Evolutionary conservation across 176 grass and related monocot species (phyloP).

Genomic region (Tillandsia fasciculata): DNA sequence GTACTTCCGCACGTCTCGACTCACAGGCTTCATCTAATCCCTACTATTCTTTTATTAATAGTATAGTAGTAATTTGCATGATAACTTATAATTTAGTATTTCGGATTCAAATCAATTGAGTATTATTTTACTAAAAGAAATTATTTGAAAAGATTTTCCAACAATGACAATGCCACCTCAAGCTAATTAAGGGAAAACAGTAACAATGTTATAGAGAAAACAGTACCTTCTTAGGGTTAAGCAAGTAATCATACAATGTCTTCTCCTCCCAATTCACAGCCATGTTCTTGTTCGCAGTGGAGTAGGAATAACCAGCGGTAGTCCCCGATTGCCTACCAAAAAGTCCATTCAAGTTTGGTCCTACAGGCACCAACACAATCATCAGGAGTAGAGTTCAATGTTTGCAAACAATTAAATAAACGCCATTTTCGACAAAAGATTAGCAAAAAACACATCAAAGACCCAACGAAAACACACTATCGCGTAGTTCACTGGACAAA

Average conservation of each 20-base stretch:
- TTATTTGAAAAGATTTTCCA: too few relatives aligned
- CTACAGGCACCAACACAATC: constrained; percentile 16
- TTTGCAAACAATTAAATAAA: background rate
- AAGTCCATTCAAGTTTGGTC: constrained; percentile 85
- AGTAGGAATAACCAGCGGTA: constrained; percentile 71
- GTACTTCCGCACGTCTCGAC: too few relatives aligned
- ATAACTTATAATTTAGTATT: too few relatives aligned
- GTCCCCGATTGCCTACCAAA: constrained; percentile 93
- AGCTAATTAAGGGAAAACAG: background rate
- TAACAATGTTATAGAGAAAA: constrained; percentile 6
- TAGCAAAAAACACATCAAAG: background rate
- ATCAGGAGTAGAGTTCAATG: background rate
- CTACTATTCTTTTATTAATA: too few relatives aligned
- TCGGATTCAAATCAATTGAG: too few relatives aligned
- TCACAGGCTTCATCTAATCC: too few relatives aligned
- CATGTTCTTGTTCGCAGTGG: constrained; percentile 76
- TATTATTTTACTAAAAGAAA: too few relatives aligned
- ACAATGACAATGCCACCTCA: background rate
- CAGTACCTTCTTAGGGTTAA: constrained; percentile 82
- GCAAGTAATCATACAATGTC: constrained; percentile 73
- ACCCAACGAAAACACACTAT: background rate
- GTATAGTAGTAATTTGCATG: too few relatives aligned
- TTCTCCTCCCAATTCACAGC: constrained; percentile 79
- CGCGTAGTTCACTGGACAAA: too few relatives aligned
- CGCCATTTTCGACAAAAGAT: background rate